Conservation (phyloP, 2,329 filamentous ascomycete species). For the Incumbomyces delicatus region DNA sequence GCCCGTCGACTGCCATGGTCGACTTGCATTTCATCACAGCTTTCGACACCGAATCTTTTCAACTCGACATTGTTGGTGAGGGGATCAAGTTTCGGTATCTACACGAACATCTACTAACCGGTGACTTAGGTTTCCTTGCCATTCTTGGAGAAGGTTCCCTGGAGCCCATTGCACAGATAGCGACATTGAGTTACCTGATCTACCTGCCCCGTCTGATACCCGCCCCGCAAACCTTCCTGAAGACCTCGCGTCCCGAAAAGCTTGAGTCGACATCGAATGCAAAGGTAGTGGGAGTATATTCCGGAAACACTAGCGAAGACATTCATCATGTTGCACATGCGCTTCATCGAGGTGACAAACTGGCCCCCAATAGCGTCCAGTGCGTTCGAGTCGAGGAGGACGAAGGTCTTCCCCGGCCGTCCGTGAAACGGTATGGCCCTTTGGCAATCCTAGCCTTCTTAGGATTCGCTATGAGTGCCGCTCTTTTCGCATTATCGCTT, state of each 20-base stretch:
- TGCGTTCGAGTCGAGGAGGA: constrained; percentile 31
- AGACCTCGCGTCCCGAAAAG: constrained; percentile 33
- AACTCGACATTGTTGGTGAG: constrained; percentile 45
- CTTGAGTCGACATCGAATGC: constrained; percentile 31
- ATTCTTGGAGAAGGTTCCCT: constrained; percentile 44
- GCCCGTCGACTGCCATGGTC: constrained; percentile 2
- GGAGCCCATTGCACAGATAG: constrained; percentile 41
- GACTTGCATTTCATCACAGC: constrained; percentile 14
- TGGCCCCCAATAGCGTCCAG: constrained; percentile 31
- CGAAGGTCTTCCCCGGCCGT: constrained; percentile 25
- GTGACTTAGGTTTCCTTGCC: constrained; percentile 37
- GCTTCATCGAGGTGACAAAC: constrained; percentile 24
- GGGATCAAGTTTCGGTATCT: neutral
- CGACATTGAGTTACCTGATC: constrained; percentile 40
- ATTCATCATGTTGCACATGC: constrained; percentile 42
- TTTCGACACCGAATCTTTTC: constrained; percentile 27
- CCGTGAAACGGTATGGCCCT: constrained; percentile 37
- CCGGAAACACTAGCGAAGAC: constrained; percentile 37
- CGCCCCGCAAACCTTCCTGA: constrained; percentile 41
- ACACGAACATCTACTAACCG: neutral
- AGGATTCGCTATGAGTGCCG: constrained; percentile 34
- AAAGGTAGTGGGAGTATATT: constrained; percentile 36
- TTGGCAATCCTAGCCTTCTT: constrained; percentile 37
- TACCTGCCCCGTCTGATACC: constrained; percentile 42
- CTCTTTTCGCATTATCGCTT: constrained; percentile 37